A percentile compares a stretch with the other conserved stretches of the same genome.
These are phyloP conservation scores for Cutaneotrichosporon daszewskae DNA, from an alignment of 1,284 basidiomycete genomes.

Conservation along the genomic window DNA sequence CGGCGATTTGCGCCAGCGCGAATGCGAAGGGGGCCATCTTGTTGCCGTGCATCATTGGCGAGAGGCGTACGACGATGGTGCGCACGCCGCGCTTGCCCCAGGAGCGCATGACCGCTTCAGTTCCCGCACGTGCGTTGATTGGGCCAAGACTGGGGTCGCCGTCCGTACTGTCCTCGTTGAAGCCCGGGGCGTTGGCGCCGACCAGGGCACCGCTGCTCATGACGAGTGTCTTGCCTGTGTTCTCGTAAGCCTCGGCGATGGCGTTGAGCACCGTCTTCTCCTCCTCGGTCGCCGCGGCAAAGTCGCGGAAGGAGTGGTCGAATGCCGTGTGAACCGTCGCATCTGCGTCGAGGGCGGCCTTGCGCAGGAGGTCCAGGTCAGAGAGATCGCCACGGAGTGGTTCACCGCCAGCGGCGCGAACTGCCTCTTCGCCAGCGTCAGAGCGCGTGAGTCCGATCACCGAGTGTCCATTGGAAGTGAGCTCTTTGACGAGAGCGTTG, in stretches of 20 bases:
- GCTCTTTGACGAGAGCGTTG: slow-evolving; percentile 15
- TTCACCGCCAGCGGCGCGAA: slow-evolving; percentile 18
- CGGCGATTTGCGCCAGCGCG: slow-evolving; percentile 9
- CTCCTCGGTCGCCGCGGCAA: slow-evolving; percentile 3
- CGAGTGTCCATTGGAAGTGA: slow-evolving; percentile 24
- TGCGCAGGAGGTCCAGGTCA: slow-evolving; percentile 25
- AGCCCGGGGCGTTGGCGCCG: not conserved
- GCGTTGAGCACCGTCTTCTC: slow-evolving; percentile 21
- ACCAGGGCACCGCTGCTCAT: slow-evolving; percentile 11
- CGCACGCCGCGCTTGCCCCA: slow-evolving; percentile 14
- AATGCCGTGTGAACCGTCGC: slow-evolving; percentile 36
- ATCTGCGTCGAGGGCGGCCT: slow-evolving; percentile 21
- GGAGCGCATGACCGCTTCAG: slow-evolving; percentile 3
- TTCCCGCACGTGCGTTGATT: no score
- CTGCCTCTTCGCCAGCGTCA: slow-evolving; percentile 14
- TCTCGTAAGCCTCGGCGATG: slow-evolving; percentile 14
- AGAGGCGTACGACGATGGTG: slow-evolving; percentile 17
- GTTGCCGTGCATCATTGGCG: slow-evolving; percentile 24
- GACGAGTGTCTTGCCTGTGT: slow-evolving; percentile 20
- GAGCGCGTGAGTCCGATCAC: slow-evolving; percentile 30
- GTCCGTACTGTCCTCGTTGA: not conserved
- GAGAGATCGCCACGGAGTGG: slow-evolving; percentile 17
- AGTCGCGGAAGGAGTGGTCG: slow-evolving; percentile 20
- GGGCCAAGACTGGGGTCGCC: no score
- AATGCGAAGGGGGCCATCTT: slow-evolving; percentile 16